phyloP scores from a whole-genome alignment of 257 asterid genomes.

The Solanum ossicruentum region DNA sequence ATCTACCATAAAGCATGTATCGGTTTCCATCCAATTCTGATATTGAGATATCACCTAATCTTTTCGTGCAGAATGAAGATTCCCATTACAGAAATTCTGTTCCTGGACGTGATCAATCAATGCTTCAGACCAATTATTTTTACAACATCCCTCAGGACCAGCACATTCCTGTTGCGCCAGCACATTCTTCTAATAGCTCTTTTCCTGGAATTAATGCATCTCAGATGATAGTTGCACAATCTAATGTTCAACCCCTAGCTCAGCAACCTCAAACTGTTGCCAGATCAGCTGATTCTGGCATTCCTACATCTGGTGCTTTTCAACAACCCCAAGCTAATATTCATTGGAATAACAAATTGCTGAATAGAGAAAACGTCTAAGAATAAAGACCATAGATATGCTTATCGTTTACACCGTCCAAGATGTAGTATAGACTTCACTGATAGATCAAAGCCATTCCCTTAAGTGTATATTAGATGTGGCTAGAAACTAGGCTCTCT shows the following conservation, averaged over 20 bases:
- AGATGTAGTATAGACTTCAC: neutral
- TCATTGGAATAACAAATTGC: slow-evolving; percentile 27
- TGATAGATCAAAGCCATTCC: neutral
- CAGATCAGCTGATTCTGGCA: slow-evolving; percentile 21
- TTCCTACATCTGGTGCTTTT: slow-evolving; percentile 21
- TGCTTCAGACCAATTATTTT: slow-evolving; percentile 30
- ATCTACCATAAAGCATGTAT: neutral
- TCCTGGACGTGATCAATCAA: slow-evolving; percentile 23
- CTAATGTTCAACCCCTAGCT: slow-evolving; percentile 22
- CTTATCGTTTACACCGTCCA: neutral
- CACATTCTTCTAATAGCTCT: slow-evolving; percentile 25
- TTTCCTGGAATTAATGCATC: slow-evolving; percentile 28
- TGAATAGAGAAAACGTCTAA: slow-evolving; percentile 30
- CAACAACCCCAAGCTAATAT: slow-evolving; percentile 30
- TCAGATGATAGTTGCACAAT: slow-evolving; percentile 19
- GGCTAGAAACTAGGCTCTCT: neutral
- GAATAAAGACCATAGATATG: neutral
- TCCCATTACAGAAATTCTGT: slow-evolving; percentile 20
- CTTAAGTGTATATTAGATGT: neutral
- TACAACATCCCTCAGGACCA: slow-evolving; percentile 45
- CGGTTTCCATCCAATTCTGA: neutral
- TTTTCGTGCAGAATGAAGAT: slow-evolving; percentile 33
- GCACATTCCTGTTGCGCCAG: slow-evolving; percentile 21
- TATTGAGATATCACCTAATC: neutral
- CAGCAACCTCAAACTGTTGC: slow-evolving; percentile 35